Conservation (phyloP, 1,284 basidiomycete species). For the Porodaedalea pini region DNA sequence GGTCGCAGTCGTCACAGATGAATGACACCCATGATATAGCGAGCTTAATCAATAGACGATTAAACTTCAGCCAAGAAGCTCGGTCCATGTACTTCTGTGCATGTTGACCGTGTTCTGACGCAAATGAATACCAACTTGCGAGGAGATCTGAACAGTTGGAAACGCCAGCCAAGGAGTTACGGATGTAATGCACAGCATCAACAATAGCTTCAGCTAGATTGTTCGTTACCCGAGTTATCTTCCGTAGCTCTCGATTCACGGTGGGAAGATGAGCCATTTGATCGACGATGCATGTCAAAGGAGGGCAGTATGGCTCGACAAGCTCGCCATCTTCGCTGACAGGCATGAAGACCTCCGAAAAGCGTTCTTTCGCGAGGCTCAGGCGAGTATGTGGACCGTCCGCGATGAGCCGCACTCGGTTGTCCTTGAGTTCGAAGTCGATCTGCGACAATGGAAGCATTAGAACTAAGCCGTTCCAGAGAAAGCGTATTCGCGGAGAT, state of each 20-base stretch:
- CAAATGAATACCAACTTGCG: constrained; percentile 95
- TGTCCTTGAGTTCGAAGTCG: constrained; percentile 79
- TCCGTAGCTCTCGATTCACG: constrained; percentile 88
- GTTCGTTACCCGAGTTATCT: constrained; percentile 86
- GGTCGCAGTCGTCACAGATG: constrained; percentile 97
- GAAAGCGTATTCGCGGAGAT: constrained; percentile 83
- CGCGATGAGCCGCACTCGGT: constrained; percentile 80
- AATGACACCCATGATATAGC: constrained; percentile 98
- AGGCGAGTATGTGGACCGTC: constrained; percentile 84
- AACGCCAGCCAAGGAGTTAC: constrained; percentile 59
- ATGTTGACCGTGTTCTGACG: constrained; percentile 91
- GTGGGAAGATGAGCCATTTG: constrained; percentile 89
- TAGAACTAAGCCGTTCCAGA: constrained; percentile 93
- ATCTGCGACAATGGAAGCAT: constrained; percentile 65
- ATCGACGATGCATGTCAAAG: constrained; percentile 69
- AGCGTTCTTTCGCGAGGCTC: constrained; percentile 74
- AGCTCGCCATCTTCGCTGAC: constrained; percentile 59
- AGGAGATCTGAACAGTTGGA: constrained; percentile 81
- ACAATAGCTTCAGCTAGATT: constrained; percentile 92
- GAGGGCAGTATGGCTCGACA: constrained; percentile 39
- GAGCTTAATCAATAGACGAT: constrained; percentile 77
- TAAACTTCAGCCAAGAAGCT: constrained; percentile 69
- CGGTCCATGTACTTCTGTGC: constrained; percentile 86
- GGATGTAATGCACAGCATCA: constrained; percentile 83
- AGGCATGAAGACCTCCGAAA: constrained; percentile 62